Evolutionary conservation across 257 asterid species (phyloP).

Genomic region (Fraxinus excelsior): DNA sequence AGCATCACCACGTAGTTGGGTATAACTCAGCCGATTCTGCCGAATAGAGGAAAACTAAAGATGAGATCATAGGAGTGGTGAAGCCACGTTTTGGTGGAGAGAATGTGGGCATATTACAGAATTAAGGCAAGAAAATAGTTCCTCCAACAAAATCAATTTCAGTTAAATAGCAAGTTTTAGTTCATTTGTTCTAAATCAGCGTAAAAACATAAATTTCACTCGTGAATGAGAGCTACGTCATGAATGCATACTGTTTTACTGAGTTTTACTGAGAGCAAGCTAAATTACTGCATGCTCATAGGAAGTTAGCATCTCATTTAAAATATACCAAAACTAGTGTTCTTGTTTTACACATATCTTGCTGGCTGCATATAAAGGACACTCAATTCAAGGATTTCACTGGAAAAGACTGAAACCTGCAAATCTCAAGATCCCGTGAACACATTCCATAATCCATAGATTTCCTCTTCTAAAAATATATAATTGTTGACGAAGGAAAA

Average conservation of each 20-base stretch:
- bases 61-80: background rate
- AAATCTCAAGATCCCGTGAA: background rate
- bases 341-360: background rate
- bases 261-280: background rate
- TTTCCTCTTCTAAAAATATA: background rate
- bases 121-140: background rate
- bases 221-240: background rate
- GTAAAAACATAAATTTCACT: background rate
- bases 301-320: background rate
- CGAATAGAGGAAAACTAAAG: slow-evolving; percentile 18
- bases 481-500: no score
- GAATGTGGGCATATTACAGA: background rate
- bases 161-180: background rate
- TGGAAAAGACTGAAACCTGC: background rate
- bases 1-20: slow-evolving; percentile 58
- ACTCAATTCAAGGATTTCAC: background rate
- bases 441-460: background rate
- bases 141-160: background rate
- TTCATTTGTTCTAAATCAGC: background rate
- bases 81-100: background rate
- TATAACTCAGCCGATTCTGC: slow-evolving; percentile 79
- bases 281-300: background rate
- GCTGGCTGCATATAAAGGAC: background rate
- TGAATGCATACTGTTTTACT: background rate
- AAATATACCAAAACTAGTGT: background rate